Base-by-base conservation (phyloP, 306 rosid genomes). In the Cucumis melo region DNA sequence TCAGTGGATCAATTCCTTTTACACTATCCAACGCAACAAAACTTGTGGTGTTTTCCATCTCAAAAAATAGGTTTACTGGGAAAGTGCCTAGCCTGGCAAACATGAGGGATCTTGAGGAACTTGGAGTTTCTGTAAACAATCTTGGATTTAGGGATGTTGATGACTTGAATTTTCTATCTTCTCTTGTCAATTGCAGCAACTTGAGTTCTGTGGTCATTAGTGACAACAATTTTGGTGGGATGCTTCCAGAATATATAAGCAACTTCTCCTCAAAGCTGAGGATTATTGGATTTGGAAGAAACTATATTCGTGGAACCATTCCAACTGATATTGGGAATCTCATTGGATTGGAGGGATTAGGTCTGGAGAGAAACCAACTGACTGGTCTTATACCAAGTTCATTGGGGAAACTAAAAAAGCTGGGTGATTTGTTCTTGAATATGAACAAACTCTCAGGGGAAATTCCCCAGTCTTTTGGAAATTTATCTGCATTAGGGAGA, bases 161-260 rank as follows among this genome's bases (percentile, higher is more conserved):
- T 36, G 83, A 74, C 79, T 76, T 78, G 20, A 63, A 73, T 15
- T 83, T 80, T 67, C 56, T 83, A 17, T 19, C 27, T 24, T 73
- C 80, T 41, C 66, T 83, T 11, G 62, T 34, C 4, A 83, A 80
- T 16, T 83, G 74, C 44, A 80, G 77, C 7, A 79, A 42, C 1
- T 73, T 83, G 27, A n/a, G 41, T 1, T 0, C 0, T 9, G 6
- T 73, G 3, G 1, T 0, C n/a, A 51, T 80, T 8, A 34, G 14
- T 41, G 29, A 13, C 19, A 81, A 84, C 55, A 81, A 84, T 13
- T 75, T 81, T 48, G 81, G 54, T 36, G 83, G 85, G 9, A 17
- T 21, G 27, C 50, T 84, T 3, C 85, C 81, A 17, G 51, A 78
- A 16, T 58, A 38, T 9, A 29, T 81, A 4, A 21, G 78, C 57